These are phyloP conservation scores for Backusella australiensis DNA, from an alignment of 192 early-diverging fungal species.

Conservation along the genomic window DNA sequence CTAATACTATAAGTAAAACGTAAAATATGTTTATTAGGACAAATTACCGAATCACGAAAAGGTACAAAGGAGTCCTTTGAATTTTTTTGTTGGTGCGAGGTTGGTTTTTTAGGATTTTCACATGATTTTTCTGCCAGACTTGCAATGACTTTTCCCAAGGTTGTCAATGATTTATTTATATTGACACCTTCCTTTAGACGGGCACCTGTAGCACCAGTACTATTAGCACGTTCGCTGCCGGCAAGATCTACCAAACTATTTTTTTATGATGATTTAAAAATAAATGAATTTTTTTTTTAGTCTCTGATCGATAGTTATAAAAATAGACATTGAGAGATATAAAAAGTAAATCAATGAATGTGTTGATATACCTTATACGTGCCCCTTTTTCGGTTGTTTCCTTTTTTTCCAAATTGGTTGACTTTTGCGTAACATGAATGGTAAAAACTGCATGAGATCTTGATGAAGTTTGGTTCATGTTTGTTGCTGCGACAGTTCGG, in stretches of 20 bases:
- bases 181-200: conserved; percentile 92
- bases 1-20: not conserved
- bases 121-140: conserved; percentile 64
- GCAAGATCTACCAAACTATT: conserved; percentile 85
- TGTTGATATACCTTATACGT: conserved; percentile 53
- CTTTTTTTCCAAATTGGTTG: conserved; percentile 42
- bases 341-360: not conserved
- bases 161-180: conserved; percentile 92
- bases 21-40: not conserved
- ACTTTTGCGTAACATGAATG: conserved; percentile 65
- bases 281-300: not conserved
- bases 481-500: conserved; percentile 87
- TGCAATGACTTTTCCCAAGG: conserved; percentile 93
- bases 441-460: conserved; percentile 88
- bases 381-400: conserved; percentile 69
- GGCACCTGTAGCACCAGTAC: conserved; percentile 80
- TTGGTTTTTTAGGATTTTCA: conserved; percentile 37
- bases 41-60: conserved; percentile 85
- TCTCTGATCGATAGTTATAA: not conserved
- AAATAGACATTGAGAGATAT: not conserved
- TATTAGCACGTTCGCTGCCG: conserved; percentile 87
- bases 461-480: conserved; percentile 92
- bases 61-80: conserved; percentile 65
- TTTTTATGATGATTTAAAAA: not conserved
- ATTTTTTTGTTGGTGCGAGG: conserved; percentile 14